A percentile compares a stretch with the other conserved stretches of the same genome.
Evolutionary conservation across 2,329 filamentous ascomycete species (phyloP).

Genomic region (Aaosphaeria arxii): DNA sequence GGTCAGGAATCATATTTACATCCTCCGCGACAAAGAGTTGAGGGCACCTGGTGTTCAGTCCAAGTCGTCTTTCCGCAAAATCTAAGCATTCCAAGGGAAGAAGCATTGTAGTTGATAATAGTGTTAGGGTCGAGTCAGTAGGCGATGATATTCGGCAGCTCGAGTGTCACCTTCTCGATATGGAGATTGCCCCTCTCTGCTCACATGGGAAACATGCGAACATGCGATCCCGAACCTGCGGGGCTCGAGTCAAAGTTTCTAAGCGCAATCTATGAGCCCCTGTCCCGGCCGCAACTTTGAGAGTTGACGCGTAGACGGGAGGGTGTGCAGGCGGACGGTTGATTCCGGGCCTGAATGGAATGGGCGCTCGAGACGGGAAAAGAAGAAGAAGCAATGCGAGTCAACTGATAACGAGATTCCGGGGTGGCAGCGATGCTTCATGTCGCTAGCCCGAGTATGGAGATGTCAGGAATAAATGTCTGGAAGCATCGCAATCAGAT

Average conservation of each 20-base stretch:
- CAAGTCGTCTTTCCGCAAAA: background rate
- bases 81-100: background rate
- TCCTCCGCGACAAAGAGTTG: background rate
- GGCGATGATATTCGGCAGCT: background rate
- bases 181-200: constrained; percentile 4
- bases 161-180: constrained; percentile 25
- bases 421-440: background rate
- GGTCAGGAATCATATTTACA: background rate
- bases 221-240: constrained; percentile 15
- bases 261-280: constrained; percentile 20
- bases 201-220: constrained; percentile 1
- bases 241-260: constrained; percentile 12
- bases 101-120: background rate
- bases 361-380: background rate
- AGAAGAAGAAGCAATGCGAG: background rate
- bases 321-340: constrained; percentile 22
- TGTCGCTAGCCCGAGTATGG: too few species aligned
- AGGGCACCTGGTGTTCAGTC: background rate
- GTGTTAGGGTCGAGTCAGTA: background rate
- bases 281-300: constrained; percentile 5
- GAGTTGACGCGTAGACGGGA: constrained; percentile 1
- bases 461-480: too few species aligned
- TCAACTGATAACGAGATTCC: background rate
- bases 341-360: constrained; percentile 17
- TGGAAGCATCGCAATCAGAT: too few species aligned